These are phyloP conservation scores for Kingdonia uniflora DNA, from an alignment of 164 flowering plant species.

Conservation along the genomic window DNA sequence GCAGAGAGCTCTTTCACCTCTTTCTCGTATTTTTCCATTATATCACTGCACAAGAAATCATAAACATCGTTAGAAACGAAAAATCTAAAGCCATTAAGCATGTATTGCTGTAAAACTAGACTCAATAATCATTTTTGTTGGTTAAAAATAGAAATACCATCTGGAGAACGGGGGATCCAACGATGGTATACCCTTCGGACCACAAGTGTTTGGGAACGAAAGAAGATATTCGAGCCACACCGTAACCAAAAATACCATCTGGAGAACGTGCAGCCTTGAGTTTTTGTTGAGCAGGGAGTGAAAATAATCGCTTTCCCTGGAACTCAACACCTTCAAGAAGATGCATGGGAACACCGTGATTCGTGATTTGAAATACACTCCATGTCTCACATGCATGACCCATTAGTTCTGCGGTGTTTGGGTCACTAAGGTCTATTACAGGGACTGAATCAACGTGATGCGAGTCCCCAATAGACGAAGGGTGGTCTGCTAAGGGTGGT, in stretches of 20 bases:
- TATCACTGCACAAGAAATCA: constrained; percentile 34
- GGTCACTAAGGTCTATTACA: constrained; percentile 22
- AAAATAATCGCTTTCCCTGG: constrained; percentile 15
- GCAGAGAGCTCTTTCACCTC: constrained; percentile 57
- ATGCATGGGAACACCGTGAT: constrained; percentile 23
- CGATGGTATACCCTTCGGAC: constrained; percentile 38
- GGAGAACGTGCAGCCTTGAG: constrained; percentile 21
- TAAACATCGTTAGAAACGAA: background rate
- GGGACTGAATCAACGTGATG: constrained; percentile 13
- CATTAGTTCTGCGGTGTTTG: constrained; percentile 14
- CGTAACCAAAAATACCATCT: constrained; percentile 24
- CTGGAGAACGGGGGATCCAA: constrained; percentile 26
- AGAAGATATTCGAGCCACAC: constrained; percentile 21
- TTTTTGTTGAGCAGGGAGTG: constrained; percentile 20
- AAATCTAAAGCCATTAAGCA: background rate
- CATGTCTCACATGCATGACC: constrained; percentile 23
- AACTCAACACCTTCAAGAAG: constrained; percentile 15
- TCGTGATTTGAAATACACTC: constrained; percentile 32
- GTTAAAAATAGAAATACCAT: constrained; percentile 3
- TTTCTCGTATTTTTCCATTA: constrained; percentile 55
- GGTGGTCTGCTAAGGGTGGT: constrained; percentile 3
- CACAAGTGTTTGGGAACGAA: constrained; percentile 34
- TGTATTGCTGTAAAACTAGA: background rate
- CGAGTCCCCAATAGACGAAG: background rate
- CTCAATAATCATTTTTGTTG: background rate